These are phyloP conservation scores for Brassica balearica DNA, from an alignment of 441 rosid genomes.

Conservation along the genomic window DNA sequence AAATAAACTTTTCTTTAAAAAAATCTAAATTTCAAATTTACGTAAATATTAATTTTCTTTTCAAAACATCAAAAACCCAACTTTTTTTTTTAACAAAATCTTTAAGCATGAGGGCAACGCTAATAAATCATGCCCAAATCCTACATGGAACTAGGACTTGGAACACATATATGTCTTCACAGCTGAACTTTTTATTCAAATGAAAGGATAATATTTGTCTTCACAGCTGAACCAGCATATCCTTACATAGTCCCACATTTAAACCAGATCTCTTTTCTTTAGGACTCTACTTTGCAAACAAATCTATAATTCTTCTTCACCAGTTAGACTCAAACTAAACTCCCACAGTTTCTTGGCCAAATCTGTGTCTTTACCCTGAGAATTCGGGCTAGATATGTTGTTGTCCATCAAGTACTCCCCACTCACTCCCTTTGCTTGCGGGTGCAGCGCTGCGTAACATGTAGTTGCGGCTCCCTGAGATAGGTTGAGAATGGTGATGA, in stretches of 20 bases:
- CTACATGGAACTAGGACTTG: neutral
- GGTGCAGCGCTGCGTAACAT: slow-evolving; percentile 63
- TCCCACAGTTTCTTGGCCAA: slow-evolving; percentile 64
- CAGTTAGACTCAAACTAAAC: slow-evolving; percentile 53
- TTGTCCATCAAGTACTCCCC: slow-evolving; percentile 60
- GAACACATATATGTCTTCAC: neutral
- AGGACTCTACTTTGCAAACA: slow-evolving; percentile 2
- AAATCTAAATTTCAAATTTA: neutral
- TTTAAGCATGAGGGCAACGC: neutral
- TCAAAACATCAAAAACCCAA: neutral
- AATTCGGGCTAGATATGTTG: slow-evolving; percentile 50
- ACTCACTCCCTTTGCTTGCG: slow-evolving; percentile 55
- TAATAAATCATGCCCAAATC: neutral
- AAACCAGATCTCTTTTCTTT: neutral
- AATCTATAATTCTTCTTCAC: slow-evolving; percentile 34
- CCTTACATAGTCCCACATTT: neutral
- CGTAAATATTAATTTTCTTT: neutral
- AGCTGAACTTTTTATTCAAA: neutral
- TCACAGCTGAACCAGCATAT: neutral
- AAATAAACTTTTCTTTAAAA: neutral
- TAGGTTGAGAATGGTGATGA: neutral
- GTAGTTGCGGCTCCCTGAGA: slow-evolving; percentile 67
- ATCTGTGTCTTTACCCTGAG: slow-evolving; percentile 49
- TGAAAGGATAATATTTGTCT: neutral
- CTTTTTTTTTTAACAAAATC: neutral